These are phyloP conservation scores for Magnusiomyces ingens DNA, from an alignment of 1,139 yeast genomes.

Conservation along the genomic window DNA sequence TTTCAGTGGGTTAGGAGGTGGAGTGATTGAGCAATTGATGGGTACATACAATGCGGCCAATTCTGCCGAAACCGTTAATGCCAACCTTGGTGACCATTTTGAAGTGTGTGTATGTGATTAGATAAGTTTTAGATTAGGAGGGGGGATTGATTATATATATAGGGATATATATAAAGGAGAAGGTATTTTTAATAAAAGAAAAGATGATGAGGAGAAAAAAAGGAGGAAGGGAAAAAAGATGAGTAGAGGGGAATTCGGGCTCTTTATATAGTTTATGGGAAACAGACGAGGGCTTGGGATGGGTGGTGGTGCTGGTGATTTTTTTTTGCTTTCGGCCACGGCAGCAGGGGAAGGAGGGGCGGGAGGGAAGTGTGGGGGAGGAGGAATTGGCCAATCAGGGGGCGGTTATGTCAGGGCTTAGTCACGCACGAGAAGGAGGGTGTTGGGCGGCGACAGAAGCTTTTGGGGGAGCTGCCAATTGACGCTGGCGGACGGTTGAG, in stretches of 20 bases:
- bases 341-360: no score
- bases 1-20: neutral
- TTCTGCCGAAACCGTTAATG: constrained; percentile 88
- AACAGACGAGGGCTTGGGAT: no score
- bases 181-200: neutral
- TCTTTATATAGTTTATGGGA: constrained; percentile 13
- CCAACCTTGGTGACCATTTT: constrained; percentile 48
- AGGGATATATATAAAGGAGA: neutral
- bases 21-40: neutral
- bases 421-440: no score
- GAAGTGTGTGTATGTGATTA: constrained; percentile 2
- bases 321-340: no score
- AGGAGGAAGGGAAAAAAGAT: constrained; percentile 1
- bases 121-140: neutral
- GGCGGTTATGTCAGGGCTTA: no score
- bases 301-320: no score
- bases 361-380: no score
- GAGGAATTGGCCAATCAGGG: no score
- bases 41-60: constrained; percentile 57
- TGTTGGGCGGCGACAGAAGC: no score
- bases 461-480: no score
- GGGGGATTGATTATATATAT: neutral
- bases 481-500: no score
- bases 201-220: constrained; percentile 4
- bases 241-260: constrained; percentile 9